Evolutionary conservation across 148 eudicot genomes (phyloP), one percentile per base, ranked within the genome.

Genomic region (Cornus florida): DNA sequence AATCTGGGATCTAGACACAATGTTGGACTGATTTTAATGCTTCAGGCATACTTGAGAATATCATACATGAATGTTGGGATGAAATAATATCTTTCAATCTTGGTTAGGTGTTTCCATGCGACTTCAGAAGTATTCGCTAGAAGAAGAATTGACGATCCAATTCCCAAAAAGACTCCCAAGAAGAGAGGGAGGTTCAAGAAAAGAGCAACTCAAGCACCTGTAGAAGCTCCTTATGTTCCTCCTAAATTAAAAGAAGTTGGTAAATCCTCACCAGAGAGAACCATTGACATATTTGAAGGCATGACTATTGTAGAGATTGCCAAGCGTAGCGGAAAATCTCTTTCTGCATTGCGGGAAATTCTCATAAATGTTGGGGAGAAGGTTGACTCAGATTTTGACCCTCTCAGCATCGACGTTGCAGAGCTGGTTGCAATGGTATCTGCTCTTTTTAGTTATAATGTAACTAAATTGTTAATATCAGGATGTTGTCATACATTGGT

Each of bases 351-450:
- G 80, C 93, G 92, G 84, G 87, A 91, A 77, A 90, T 92, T 81
- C 82, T 95, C 56, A 59, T 81, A 69, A 89, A 86, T 88, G 97
- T 95, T 50, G 99, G 95, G 76, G 98, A 93, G 81, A 93, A 91
- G 81, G 84, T 88, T 82, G 90, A 73, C 77, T 93, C 99, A 62
- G 98, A 93, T 77, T 95, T 90, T 84, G 98, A 95, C 80, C 81
- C 92, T 79, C 90, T 95, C 64, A 82, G 92, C 88, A 91, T 95
- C 6, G 99, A 93, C 82, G 85, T 92, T 69, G 94, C 95, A 23
- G 98, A 95, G 88, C 87, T 95, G 24, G 93, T 91, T 78, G 97
- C 99, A 41, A 93, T 95, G 95, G 99, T 95, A 87, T 65, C 82
- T 65, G 43, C 82, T 57, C 53, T 82, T 43, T 43, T 24, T 75